Evolutionary conservation across 2,329 filamentous ascomycete genomes (phyloP).

Genomic region (Myrmaecium sp.): DNA sequence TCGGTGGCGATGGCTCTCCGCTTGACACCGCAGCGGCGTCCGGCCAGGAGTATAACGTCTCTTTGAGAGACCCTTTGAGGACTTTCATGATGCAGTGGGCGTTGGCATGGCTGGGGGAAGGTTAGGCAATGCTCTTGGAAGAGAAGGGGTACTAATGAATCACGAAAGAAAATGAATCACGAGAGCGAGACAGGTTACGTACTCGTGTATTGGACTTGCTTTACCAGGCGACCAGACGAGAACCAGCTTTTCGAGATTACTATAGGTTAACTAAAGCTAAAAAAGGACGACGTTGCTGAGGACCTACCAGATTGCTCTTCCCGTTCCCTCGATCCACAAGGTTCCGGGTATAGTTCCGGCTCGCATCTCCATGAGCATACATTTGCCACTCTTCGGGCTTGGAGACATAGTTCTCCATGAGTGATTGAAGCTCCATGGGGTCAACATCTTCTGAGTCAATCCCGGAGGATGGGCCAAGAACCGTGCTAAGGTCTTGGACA

Average conservation of each 20-base stretch:
- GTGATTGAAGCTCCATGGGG: constrained; percentile 46
- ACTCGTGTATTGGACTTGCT: constrained; percentile 70
- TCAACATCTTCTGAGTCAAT: constrained; percentile 71
- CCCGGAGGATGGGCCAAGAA: constrained; percentile 65
- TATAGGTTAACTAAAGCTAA: constrained; percentile 7
- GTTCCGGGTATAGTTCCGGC: constrained; percentile 66
- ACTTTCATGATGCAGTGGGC: constrained; percentile 89
- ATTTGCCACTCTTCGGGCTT: constrained; percentile 51
- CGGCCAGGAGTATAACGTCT: constrained; percentile 69
- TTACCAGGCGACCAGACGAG: constrained; percentile 81
- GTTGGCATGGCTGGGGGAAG: constrained; percentile 32
- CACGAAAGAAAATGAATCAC: too few relatives aligned
- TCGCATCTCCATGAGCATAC: constrained; percentile 58
- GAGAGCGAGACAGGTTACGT: constrained; percentile 37
- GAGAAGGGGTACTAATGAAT: constrained; percentile 1
- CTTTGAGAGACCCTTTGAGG: constrained; percentile 59
- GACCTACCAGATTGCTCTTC: constrained; percentile 53
- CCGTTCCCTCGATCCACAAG: constrained; percentile 81
- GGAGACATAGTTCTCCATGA: constrained; percentile 63
- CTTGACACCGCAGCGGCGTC: constrained; percentile 27
- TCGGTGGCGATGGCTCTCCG: constrained; percentile 35
- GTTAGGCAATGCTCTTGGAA: constrained; percentile 1
- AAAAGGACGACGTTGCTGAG: neutral
- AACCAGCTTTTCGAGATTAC: constrained; percentile 42
- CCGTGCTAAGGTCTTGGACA: constrained; percentile 54